Evolutionary conservation across 257 asterid genomes (phyloP).

Genomic region (Agastache rugosa): DNA sequence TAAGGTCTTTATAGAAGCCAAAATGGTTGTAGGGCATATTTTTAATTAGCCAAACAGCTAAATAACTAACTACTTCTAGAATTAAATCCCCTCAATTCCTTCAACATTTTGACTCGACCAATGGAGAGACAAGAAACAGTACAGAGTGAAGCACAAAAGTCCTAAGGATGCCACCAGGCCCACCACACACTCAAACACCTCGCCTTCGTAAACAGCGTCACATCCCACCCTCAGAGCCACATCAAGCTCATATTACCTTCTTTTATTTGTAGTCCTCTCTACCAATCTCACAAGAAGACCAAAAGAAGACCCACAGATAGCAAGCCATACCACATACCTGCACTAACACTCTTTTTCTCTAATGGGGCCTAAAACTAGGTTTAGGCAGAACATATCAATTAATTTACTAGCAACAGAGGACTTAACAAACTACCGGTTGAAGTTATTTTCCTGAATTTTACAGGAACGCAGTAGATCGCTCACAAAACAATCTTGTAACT

Average conservation of each 20-base stretch:
- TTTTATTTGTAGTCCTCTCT: slow-evolving; percentile 3
- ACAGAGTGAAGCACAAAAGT: background rate
- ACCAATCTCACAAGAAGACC: background rate
- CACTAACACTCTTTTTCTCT: slow-evolving; percentile 3
- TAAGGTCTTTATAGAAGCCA: slow-evolving; percentile 6
- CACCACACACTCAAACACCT: background rate
- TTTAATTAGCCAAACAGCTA: background rate
- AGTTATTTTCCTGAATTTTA: background rate
- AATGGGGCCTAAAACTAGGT: background rate
- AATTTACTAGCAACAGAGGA: slow-evolving; percentile 2
- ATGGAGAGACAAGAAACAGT: background rate
- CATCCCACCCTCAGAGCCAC: slow-evolving; percentile 12
- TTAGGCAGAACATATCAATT: background rate
- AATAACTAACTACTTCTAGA: background rate
- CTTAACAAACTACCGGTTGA: background rate
- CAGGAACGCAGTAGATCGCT: background rate
- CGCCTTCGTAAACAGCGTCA: background rate
- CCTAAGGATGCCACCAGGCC: background rate
- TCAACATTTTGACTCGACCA: background rate
- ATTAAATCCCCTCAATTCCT: background rate
- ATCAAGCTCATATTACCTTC: slow-evolving; percentile 6
- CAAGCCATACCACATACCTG: background rate
- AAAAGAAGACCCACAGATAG: slow-evolving; percentile 12
- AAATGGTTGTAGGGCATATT: background rate
- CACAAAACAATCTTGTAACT: background rate